A percentile compares a stretch with the other conserved stretches of the same genome.
phyloP scores from a whole-genome alignment of 768 basidiomycete species.

The Tephrocybe sp. region DNA sequence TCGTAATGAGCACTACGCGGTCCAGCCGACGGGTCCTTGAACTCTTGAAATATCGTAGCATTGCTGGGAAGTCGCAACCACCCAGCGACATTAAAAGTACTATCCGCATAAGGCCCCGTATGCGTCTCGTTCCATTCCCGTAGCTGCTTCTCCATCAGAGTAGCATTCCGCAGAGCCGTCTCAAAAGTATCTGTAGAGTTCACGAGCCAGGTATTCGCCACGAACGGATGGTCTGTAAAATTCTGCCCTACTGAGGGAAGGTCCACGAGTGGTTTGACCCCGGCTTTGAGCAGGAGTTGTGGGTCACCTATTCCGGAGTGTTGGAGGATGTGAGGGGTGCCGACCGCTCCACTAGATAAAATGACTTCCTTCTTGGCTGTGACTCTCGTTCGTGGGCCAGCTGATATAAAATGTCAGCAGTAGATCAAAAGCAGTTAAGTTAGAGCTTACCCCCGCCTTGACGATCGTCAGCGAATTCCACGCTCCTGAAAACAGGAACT shows the following conservation, averaged over 20 bases:
- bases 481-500: constrained; percentile 21
- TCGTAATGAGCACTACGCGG: constrained; percentile 27
- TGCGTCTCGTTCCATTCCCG: constrained; percentile 20
- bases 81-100: constrained; percentile 20
- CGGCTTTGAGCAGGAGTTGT: constrained; percentile 13
- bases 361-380: constrained; percentile 33
- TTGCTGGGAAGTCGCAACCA: constrained; percentile 26
- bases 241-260: constrained; percentile 32
- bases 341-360: constrained; percentile 30
- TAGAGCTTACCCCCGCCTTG: background rate
- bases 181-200: constrained; percentile 27
- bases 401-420: background rate
- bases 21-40: constrained; percentile 28
- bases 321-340: constrained; percentile 28
- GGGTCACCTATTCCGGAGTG: constrained; percentile 30
- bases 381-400: constrained; percentile 12
- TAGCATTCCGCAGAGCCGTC: constrained; percentile 20
- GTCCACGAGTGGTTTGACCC: constrained; percentile 23
- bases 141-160: constrained; percentile 17
- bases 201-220: constrained; percentile 26
- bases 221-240: constrained; percentile 28
- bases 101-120: constrained; percentile 19
- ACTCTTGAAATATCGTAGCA: constrained; percentile 19
- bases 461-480: constrained; percentile 20
- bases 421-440: background rate